A percentile compares a stretch with the other conserved stretches of the same genome.
Conservation (phyloP, 805 yeast genomes). For the Metschnikowia bowlesiae region DNA sequence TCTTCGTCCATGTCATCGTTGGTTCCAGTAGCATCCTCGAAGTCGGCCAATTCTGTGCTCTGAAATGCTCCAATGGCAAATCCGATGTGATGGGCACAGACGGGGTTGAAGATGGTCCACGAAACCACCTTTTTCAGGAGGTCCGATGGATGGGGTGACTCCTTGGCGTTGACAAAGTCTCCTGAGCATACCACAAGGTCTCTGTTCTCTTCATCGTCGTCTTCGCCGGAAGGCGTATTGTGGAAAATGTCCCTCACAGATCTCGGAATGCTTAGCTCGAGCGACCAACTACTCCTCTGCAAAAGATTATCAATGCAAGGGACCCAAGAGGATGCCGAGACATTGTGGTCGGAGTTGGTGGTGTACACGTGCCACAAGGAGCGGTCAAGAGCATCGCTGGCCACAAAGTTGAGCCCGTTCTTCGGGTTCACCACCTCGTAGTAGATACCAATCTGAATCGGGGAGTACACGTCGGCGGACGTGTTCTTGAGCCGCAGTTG, state of each 20-base stretch:
- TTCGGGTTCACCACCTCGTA: constrained; percentile 62
- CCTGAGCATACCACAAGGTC: constrained; percentile 69
- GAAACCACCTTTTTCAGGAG: constrained; percentile 66
- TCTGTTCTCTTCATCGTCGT: constrained; percentile 41
- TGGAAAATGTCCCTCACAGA: constrained; percentile 60
- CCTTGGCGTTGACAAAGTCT: constrained; percentile 61
- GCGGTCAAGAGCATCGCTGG: constrained; percentile 48
- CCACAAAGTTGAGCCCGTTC: constrained; percentile 73
- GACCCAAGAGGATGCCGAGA: constrained; percentile 93
- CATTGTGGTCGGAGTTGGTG: constrained; percentile 67
- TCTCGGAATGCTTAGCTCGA: constrained; percentile 81
- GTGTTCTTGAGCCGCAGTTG: constrained; percentile 34
- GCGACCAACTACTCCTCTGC: constrained; percentile 89
- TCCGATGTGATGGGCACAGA: constrained; percentile 91
- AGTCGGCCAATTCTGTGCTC: constrained; percentile 49
- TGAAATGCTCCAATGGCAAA: constrained; percentile 92
- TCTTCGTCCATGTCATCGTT: constrained; percentile 30
- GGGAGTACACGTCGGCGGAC: constrained; percentile 49
- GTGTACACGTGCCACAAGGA: constrained; percentile 83
- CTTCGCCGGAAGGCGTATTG: constrained; percentile 7
- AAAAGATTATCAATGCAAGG: constrained; percentile 90
- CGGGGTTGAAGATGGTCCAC: constrained; percentile 75
- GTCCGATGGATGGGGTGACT: constrained; percentile 72
- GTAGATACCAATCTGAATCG: constrained; percentile 65
- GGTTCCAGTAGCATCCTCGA: constrained; percentile 26